Evolutionary conservation across 192 early-diverging fungal genomes (phyloP).

Genomic region (Podila verticillata): DNA sequence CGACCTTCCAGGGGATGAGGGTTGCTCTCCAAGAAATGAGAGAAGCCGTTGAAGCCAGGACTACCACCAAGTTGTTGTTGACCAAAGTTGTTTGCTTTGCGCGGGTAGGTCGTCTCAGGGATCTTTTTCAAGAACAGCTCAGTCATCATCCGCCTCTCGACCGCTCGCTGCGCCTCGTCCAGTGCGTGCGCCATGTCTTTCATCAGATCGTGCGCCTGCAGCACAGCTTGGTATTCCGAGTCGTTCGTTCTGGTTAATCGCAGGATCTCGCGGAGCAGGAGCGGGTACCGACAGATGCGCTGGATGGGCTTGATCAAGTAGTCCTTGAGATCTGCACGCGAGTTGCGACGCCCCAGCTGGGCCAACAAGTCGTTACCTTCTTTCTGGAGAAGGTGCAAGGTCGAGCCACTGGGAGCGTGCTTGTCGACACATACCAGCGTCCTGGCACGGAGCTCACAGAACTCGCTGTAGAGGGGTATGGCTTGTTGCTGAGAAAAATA

Average conservation of each 20-base stretch:
- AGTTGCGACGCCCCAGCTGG: constrained; percentile 18
- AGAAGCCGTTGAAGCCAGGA: no score
- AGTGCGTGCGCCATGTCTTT: constrained; percentile 50
- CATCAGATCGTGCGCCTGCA: constrained; percentile 42
- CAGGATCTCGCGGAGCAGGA: constrained; percentile 73
- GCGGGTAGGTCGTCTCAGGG: constrained; percentile 22
- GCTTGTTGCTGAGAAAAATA: constrained; percentile 5
- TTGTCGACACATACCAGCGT: constrained; percentile 16
- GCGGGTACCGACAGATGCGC: constrained; percentile 91
- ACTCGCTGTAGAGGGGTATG: constrained; percentile 9
- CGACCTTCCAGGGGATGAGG: no score
- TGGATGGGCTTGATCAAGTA: constrained; percentile 82
- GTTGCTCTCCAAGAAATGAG: no score
- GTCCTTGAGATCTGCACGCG: constrained; percentile 33
- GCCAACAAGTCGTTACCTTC: constrained; percentile 37
- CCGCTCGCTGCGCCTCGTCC: constrained; percentile 47
- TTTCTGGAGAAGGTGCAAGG: constrained; percentile 7
- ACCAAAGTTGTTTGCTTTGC: constrained; percentile 5
- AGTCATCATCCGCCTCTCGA: constrained; percentile 45
- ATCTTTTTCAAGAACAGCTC: constrained; percentile 36
- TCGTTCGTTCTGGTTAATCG: constrained; percentile 57
- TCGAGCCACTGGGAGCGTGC: neutral
- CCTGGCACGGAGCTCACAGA: constrained; percentile 34
- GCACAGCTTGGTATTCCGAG: constrained; percentile 46
- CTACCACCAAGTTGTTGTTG: neutral